Conservation (phyloP, 352 stramenopile genomes). For the Phytophthora fragariaefolia region DNA sequence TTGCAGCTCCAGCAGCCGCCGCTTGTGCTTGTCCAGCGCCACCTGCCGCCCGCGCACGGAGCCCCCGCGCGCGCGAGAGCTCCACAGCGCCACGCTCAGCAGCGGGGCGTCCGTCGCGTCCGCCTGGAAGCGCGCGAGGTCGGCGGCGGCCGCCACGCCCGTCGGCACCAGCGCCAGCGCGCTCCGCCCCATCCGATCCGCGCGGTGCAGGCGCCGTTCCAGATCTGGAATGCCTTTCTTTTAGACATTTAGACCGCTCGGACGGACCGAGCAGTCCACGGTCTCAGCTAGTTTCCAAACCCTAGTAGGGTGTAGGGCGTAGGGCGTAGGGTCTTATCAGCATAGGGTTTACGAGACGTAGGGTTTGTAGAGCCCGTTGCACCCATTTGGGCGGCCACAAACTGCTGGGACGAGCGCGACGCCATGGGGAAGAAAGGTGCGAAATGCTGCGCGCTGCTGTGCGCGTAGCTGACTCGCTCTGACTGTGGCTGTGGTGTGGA, state of each 20-base stretch:
- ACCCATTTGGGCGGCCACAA: conserved; percentile 6
- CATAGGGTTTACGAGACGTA: no score
- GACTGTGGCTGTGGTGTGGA: not conserved
- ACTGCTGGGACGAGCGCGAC: not conserved
- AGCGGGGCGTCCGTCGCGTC: conserved; percentile 62
- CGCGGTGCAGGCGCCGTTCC: not conserved
- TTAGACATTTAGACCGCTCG: no score
- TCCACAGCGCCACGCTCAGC: conserved; percentile 61
- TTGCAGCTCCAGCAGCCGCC: conserved; percentile 69
- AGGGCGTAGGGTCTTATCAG: no score
- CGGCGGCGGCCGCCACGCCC: conserved; percentile 34
- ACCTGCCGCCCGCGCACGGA: conserved; percentile 58
- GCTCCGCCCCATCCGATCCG: conserved; percentile 49
- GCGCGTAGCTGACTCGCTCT: not conserved
- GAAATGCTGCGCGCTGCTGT: not conserved
- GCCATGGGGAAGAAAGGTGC: conserved; percentile 44
- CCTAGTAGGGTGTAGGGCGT: no score
- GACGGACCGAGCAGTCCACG: no score
- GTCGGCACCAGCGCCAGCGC: conserved; percentile 57
- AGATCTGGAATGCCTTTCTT: no score
- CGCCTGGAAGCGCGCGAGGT: conserved; percentile 72
- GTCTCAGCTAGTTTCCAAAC: no score
- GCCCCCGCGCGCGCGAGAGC: conserved; percentile 14
- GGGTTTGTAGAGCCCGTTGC: no score
- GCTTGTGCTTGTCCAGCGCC: conserved; percentile 44